Percentiles rank a stretch among this genome's conserved stretches.
These are phyloP conservation scores for Colletotrichum spaethianum DNA, from an alignment of 2,329 filamentous ascomycete species.

Conservation along the genomic window DNA sequence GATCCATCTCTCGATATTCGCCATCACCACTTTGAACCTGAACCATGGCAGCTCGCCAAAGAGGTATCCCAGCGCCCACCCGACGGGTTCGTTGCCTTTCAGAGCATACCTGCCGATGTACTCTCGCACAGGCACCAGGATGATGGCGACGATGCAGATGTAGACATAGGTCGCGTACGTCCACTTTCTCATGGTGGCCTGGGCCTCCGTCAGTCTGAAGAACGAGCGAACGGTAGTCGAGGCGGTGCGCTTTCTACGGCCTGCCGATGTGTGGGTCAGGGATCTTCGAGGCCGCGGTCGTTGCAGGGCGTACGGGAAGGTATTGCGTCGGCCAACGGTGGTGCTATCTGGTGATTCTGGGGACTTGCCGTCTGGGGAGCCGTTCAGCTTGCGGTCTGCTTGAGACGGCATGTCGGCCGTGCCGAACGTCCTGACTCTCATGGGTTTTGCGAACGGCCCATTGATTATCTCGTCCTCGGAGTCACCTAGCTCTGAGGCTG, in stretches of 20 bases:
- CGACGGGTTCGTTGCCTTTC: conserved; percentile 82
- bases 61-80: conserved; percentile 93
- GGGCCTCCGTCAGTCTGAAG: conserved; percentile 82
- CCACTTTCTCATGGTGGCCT: conserved; percentile 86
- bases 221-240: conserved; percentile 79
- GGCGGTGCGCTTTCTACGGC: conserved; percentile 75
- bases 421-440: conserved; percentile 51
- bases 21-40: conserved; percentile 78
- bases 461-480: conserved; percentile 47
- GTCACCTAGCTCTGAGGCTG: conserved; percentile 48
- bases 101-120: conserved; percentile 80
- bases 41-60: conserved; percentile 84
- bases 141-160: conserved; percentile 72
- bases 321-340: conserved; percentile 60
- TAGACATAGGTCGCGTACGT: conserved; percentile 88
- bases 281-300: conserved; percentile 52
- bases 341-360: conserved; percentile 43
- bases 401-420: conserved; percentile 29
- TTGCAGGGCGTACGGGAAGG: conserved; percentile 61
- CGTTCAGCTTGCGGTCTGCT: conserved; percentile 14
- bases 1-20: conserved; percentile 82
- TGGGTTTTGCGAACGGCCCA: conserved; percentile 19
- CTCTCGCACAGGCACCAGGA: conserved; percentile 79
- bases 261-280: conserved; percentile 71
- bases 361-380: conserved; percentile 26